A percentile compares a stretch with the other conserved stretches of the same genome.
Conservation (phyloP, 208 protist species). For the Leishmania major region DNA sequence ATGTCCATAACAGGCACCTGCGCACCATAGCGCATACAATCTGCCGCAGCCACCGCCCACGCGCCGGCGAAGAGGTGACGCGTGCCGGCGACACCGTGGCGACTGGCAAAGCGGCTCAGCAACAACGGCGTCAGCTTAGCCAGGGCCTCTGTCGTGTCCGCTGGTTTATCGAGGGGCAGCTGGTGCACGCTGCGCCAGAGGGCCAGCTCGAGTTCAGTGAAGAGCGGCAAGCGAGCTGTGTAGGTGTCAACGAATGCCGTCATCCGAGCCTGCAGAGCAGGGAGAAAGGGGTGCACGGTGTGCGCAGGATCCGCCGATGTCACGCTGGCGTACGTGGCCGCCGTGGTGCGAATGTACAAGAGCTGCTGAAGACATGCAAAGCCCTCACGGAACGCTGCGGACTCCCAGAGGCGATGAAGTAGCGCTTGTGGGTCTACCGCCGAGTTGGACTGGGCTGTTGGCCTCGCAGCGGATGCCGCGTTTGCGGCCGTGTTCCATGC, state of each 20-base stretch:
- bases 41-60: constrained; percentile 58
- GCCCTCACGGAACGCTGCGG: constrained; percentile 74
- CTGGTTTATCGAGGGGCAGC: constrained; percentile 20
- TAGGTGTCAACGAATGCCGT: constrained; percentile 61
- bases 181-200: constrained; percentile 60
- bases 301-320: not conserved
- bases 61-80: constrained; percentile 51
- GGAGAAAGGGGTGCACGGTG: constrained; percentile 21
- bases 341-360: constrained; percentile 31
- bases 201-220: constrained; percentile 59
- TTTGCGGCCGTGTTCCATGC: constrained; percentile 30
- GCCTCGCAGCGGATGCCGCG: not conserved
- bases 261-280: constrained; percentile 37
- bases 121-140: constrained; percentile 63
- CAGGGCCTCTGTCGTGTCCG: constrained; percentile 23
- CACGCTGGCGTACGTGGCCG: constrained; percentile 10
- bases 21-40: constrained; percentile 51
- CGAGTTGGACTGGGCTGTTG: not conserved
- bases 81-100: constrained; percentile 57
- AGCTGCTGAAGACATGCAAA: constrained; percentile 67
- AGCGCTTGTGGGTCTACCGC: constrained; percentile 6
- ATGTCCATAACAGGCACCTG: constrained; percentile 63
- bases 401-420: constrained; percentile 61
- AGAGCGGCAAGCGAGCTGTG: constrained; percentile 48
- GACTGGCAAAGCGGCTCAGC: constrained; percentile 52